phyloP scores from a whole-genome alignment of 2,329 filamentous ascomycete genomes.

The Ophiocordyceps camponoti-leonardi region DNA sequence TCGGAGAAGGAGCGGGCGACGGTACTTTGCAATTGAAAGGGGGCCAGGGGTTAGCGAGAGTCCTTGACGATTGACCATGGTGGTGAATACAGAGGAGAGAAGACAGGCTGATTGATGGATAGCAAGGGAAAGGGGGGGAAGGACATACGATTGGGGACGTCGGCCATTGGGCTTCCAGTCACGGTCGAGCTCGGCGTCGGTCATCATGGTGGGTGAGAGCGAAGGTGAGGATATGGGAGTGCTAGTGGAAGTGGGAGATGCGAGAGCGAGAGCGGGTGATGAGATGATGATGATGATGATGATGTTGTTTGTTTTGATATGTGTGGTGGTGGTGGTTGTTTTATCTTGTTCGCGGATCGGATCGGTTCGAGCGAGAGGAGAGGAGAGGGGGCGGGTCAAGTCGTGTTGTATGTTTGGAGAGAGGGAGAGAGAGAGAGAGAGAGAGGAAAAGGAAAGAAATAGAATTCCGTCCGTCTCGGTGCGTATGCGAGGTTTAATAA shows the following conservation, averaged over 20 bases:
- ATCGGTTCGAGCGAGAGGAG: too few relatives aligned
- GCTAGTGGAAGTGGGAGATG: too few relatives aligned
- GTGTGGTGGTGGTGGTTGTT: slow-evolving; percentile 2
- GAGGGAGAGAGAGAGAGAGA: background rate
- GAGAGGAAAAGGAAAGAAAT: too few relatives aligned
- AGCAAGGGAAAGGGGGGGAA: slow-evolving; percentile 2
- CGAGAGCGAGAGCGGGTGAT: background rate
- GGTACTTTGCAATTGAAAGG: slow-evolving; percentile 36
- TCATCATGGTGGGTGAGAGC: slow-evolving; percentile 13
- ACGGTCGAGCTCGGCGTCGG: slow-evolving; percentile 55
- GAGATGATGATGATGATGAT: too few relatives aligned
- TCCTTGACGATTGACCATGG: too few relatives aligned
- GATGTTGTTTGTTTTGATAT: too few relatives aligned
- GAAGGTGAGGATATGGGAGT: background rate
- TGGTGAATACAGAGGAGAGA: too few relatives aligned
- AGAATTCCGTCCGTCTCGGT: too few relatives aligned
- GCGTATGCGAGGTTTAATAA: too few relatives aligned
- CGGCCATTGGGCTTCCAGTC: slow-evolving; percentile 66
- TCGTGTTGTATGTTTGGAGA: background rate
- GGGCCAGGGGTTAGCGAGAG: background rate
- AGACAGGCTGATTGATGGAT: too few relatives aligned
- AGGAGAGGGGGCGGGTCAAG: too few relatives aligned
- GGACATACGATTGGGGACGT: slow-evolving; percentile 68
- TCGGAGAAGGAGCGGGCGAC: slow-evolving; percentile 76
- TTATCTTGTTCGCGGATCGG: too few relatives aligned